phyloP scores from a whole-genome alignment of 108 stramenopile genomes.

The Cyclotella choctawhatcheeana region DNA sequence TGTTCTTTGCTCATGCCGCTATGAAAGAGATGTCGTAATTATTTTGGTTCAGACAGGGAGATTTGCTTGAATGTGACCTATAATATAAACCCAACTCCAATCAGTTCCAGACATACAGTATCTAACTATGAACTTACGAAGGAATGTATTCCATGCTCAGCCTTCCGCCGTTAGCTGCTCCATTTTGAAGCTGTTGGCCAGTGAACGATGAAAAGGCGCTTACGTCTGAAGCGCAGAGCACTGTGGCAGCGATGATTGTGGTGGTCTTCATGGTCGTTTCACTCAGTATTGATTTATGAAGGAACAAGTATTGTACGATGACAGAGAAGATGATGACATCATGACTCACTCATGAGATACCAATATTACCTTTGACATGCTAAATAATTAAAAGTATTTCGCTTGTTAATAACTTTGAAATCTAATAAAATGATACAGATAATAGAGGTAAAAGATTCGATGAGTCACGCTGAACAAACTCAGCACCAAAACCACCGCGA shows the following conservation, averaged over 20 bases:
- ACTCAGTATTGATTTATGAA: too few relatives aligned
- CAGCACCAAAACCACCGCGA: too few relatives aligned
- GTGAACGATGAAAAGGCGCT: conserved; percentile 64
- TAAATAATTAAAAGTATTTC: too few relatives aligned
- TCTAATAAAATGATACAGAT: too few relatives aligned
- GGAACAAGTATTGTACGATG: too few relatives aligned
- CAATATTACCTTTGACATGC: too few relatives aligned
- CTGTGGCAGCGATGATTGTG: not conserved
- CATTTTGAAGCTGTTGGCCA: conserved; percentile 48
- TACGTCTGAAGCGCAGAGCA: conserved; percentile 16
- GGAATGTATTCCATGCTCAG: conserved; percentile 80
- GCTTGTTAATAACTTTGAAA: too few relatives aligned
- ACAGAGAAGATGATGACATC: too few relatives aligned
- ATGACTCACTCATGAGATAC: too few relatives aligned
- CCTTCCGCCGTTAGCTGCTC: conserved; percentile 30
- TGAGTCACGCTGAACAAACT: too few relatives aligned
- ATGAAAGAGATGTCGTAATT: not conserved
- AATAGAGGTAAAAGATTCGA: too few relatives aligned
- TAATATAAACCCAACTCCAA: too few relatives aligned
- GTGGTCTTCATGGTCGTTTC: not conserved
- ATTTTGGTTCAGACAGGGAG: not conserved
- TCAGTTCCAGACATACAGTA: not conserved
- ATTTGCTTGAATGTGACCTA: not conserved
- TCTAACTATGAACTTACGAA: conserved; percentile 34
- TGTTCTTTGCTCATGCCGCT: conserved; percentile 84